Evolutionary conservation across 768 basidiomycete species (phyloP).

Genomic region (Trametopsis cervina): DNA sequence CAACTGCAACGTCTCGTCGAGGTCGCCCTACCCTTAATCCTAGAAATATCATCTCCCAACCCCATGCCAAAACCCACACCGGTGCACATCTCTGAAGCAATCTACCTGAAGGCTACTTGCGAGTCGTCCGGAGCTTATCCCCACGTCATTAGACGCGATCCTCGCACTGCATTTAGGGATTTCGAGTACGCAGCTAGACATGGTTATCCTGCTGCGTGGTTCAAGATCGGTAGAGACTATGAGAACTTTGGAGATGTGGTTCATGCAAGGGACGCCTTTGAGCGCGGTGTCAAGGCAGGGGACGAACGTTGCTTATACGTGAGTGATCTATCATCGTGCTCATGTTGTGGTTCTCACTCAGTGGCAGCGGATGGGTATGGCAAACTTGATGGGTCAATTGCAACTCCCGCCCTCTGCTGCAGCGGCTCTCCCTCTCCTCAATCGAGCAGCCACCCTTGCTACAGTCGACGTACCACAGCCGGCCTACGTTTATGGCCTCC

Average conservation of each 20-base stretch:
- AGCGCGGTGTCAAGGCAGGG: constrained; percentile 65
- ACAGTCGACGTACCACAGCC: constrained; percentile 79
- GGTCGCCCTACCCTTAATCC: constrained; percentile 57
- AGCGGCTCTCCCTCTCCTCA: constrained; percentile 63
- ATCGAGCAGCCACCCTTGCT: constrained; percentile 68
- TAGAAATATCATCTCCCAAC: constrained; percentile 43
- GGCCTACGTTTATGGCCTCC: constrained; percentile 81
- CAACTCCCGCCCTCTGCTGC: constrained; percentile 45
- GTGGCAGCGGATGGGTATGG: constrained; percentile 87
- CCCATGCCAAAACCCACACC: constrained; percentile 29
- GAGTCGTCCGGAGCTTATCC: constrained; percentile 68
- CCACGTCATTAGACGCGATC: constrained; percentile 54
- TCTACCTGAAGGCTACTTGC: constrained; percentile 73
- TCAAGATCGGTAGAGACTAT: constrained; percentile 85
- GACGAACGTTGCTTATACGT: constrained; percentile 80
- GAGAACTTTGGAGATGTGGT: constrained; percentile 74
- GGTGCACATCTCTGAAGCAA: constrained; percentile 56
- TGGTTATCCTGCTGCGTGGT: constrained; percentile 83
- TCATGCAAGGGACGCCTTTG: constrained; percentile 81
- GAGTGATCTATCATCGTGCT: constrained; percentile 12
- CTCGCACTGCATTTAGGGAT: constrained; percentile 79
- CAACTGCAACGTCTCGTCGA: constrained; percentile 53
- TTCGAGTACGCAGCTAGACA: constrained; percentile 78
- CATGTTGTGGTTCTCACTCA: constrained; percentile 2
- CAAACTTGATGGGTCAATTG: constrained; percentile 84